These are phyloP conservation scores for Gonium pectorale DNA, from an alignment of 139 green algal species.

Conservation along the genomic window DNA sequence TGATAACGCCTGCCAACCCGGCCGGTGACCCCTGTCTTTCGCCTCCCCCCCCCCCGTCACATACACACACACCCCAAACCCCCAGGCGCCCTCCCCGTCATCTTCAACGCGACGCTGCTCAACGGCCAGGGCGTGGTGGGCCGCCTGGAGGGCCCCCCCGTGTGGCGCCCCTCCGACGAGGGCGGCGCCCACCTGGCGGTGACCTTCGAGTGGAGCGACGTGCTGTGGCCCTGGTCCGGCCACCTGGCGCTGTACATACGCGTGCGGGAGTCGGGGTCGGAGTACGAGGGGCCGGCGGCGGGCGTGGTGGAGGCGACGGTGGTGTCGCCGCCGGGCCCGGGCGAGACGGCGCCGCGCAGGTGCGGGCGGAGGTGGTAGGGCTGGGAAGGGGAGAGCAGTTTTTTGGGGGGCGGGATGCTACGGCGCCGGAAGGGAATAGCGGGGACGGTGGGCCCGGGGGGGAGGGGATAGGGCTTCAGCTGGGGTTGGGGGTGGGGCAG, in stretches of 20 bases:
- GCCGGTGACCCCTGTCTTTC: no score
- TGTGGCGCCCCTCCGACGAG: slow-evolving; percentile 69
- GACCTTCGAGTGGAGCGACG: slow-evolving; percentile 80
- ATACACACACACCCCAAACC: neutral
- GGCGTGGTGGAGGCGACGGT: slow-evolving; percentile 81
- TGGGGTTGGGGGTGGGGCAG: no score
- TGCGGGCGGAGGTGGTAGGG: no score
- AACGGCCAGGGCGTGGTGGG: slow-evolving; percentile 94
- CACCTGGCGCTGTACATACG: slow-evolving; percentile 92
- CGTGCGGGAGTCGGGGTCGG: slow-evolving; percentile 67
- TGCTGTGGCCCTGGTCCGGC: slow-evolving; percentile 97
- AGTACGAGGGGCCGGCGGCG: slow-evolving; percentile 49
- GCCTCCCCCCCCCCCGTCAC: neutral
- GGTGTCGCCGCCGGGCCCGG: slow-evolving; percentile 68
- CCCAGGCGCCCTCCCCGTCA: slow-evolving; percentile 81
- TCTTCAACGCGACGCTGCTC: slow-evolving; percentile 97
- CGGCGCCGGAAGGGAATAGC: no score
- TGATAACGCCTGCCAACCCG: no score
- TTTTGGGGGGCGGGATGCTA: no score
- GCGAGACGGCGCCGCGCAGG: slow-evolving; percentile 43
- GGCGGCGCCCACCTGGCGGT: slow-evolving; percentile 86
- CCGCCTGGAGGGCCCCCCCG: slow-evolving; percentile 70
- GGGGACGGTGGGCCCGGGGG: no score
- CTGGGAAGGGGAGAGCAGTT: no score
- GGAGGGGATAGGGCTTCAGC: no score